Evolutionary conservation across 1,284 basidiomycete genomes (phyloP), one percentile per base, ranked within the genome.

Genomic region (Austroboletus niveus): DNA sequence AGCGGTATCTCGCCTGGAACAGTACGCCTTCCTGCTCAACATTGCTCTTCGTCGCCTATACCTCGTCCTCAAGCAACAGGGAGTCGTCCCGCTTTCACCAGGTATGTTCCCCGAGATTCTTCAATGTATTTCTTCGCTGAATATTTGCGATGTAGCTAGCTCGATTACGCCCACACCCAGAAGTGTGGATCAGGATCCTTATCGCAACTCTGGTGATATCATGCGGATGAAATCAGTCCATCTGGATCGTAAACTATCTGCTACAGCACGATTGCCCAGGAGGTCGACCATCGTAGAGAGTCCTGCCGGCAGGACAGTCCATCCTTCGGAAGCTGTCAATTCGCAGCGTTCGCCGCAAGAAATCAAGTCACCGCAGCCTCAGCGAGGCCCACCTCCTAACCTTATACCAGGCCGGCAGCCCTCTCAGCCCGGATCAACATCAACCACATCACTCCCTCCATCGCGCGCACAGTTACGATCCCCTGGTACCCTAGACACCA

Each of bases 1-100:
- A 66, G 80, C 90, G 14, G 96, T 98, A 15, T 94, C 95, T 48
- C 80, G 96, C 55, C 74, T 99, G 59, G 96, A 99, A 75, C 96
- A 99, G 69, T 99, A 98, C 70, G 92, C 97, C 0, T 99, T 97
- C 76, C 73, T 99, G 55, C 76, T 99, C 49, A 95, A 98, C 62
- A 97, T 99, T 17, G 97, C 96, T 5, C 78, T 99, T 50, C 82
- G 95, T 58, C 82, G 96, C 62, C 76, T 99, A 49, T 98, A 94
- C 71, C 81, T 93, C 41, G 79, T 98, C 52, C 77, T 98, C 65
- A 90, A 93, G 75, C 91, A 93, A 72, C 86, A 94, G 59, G 94
- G 95, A 30, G 89, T 94, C 20, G 89, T 98, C 27, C 87, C 92
- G 36, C 74, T 87, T 43, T 85, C 85, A 14, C 85, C 88, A 55